A percentile compares a stretch with the other conserved stretches of the same genome.
phyloP scores from a whole-genome alignment of 2,329 filamentous ascomycete species.

The Curvularia hawaiiensis region DNA sequence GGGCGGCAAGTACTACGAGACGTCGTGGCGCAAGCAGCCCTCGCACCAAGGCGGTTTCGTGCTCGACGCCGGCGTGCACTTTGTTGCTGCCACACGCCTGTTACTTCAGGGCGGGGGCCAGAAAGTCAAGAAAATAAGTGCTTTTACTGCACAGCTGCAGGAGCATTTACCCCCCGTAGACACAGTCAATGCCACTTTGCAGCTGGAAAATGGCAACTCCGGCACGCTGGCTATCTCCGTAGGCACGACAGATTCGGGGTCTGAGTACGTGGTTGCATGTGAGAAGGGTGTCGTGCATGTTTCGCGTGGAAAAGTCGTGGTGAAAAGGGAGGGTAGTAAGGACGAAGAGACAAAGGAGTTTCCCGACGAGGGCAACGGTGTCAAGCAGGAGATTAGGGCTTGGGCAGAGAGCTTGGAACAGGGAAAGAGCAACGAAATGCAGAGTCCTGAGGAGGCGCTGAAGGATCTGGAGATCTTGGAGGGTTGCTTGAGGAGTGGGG shows the following conservation, averaged over 20 bases:
- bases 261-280: slow-evolving; percentile 62
- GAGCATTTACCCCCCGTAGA: slow-evolving; percentile 68
- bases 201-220: slow-evolving; percentile 58
- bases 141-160: slow-evolving; percentile 61
- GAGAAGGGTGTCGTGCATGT: slow-evolving; percentile 63
- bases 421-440: slow-evolving; percentile 57
- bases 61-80: slow-evolving; percentile 78
- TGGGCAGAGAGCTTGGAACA: slow-evolving; percentile 61
- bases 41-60: slow-evolving; percentile 77
- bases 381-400: slow-evolving; percentile 64
- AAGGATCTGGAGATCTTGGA: slow-evolving; percentile 64
- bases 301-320: slow-evolving; percentile 48
- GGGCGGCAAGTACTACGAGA: slow-evolving; percentile 62
- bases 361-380: slow-evolving; percentile 56
- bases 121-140: slow-evolving; percentile 56
- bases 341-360: slow-evolving; percentile 52
- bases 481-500: slow-evolving; percentile 49
- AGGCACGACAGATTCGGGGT: slow-evolving; percentile 61
- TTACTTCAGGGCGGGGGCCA: slow-evolving; percentile 56
- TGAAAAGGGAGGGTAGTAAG: slow-evolving; percentile 24
- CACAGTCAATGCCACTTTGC: slow-evolving; percentile 65
- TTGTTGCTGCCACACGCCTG: slow-evolving; percentile 65
- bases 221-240: slow-evolving; percentile 65
- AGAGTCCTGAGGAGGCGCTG: slow-evolving; percentile 63
- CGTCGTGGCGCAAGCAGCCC: slow-evolving; percentile 69